These are phyloP conservation scores for Trichoderma sp. DNA, from an alignment of 2,329 filamentous ascomycete genomes.

Conservation along the genomic window DNA sequence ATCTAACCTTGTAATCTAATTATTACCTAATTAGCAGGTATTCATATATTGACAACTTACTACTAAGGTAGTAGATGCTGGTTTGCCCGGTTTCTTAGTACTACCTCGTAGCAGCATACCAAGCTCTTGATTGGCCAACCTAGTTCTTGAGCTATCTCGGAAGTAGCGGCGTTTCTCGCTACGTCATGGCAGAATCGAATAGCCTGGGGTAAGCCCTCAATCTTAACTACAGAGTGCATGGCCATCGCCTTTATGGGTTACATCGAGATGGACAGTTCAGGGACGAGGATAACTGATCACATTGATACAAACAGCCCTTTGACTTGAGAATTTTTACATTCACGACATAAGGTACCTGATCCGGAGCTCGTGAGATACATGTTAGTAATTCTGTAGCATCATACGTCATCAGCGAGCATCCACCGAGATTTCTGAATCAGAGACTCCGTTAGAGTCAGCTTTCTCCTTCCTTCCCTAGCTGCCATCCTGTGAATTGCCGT, in stretches of 20 bases:
- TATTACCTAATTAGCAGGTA: background rate
- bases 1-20: background rate
- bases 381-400: background rate
- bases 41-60: background rate
- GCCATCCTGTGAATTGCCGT: background rate
- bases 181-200: background rate
- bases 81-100: background rate
- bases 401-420: conserved; percentile 4
- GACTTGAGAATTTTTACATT: background rate
- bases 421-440: background rate
- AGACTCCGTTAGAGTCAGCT: background rate
- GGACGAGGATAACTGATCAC: background rate
- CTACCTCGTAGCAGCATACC: background rate
- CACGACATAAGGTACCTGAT: background rate
- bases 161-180: background rate
- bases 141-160: background rate
- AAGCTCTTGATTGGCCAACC: background rate
- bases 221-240: background rate
- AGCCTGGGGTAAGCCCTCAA: background rate
- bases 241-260: background rate
- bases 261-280: background rate
- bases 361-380: background rate
- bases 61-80: background rate
- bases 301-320: background rate
- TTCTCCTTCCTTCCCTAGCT: background rate